Evolutionary conservation across 148 eudicot species (phyloP), one percentile per base, ranked within the genome.

Genomic region (Nepenthes mirabilis): DNA sequence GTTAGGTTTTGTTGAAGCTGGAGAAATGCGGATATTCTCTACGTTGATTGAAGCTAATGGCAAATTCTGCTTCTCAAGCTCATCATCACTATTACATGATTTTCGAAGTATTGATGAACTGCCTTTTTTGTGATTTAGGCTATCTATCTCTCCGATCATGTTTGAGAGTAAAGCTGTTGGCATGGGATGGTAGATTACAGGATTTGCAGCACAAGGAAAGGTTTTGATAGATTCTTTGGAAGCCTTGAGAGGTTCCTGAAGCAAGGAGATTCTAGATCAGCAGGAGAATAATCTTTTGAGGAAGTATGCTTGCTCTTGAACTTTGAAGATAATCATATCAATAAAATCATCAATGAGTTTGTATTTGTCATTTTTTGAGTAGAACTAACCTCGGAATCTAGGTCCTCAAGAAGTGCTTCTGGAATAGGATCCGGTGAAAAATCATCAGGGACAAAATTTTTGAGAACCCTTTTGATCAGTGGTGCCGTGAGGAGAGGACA

Each of bases 21-120:
- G 56, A 47, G 81, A 73, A 58, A 72, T 73, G 14, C 69, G 72
- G 11, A 68, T 69, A 67, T 75, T 87, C 65, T 78, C 83, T 7
- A 74, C 68, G 58, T 74, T 64, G 75, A 91, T 83, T 14, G 79
- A 68, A 50, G 74, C 75, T 58, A 91, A 60, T 6, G 94, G 90
- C 37, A 77, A 76, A 57, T 74, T 87, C 43, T 88, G 72, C 70
- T 88, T 91, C 8, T 87, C 93, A 5, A 91, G 86, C 66, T 91
- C 95, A 70, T 87, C 96, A 49, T 91, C 97, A 50, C 97, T 91
- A 13, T 82, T 80, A 58, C 88, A 78, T n/a, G 93, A 74, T 72
- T 85, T 91, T 64, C 79, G 68, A 14, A 87, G 86, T 58, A 86
- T 61, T n/a, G 90, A 81, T 37, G 91, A 83, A 14, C 71, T 64